Percentiles rank a stretch among this genome's conserved stretches.
Conservation (phyloP, 2,329 filamentous ascomycete species). For the Claviceps fusiformis region DNA sequence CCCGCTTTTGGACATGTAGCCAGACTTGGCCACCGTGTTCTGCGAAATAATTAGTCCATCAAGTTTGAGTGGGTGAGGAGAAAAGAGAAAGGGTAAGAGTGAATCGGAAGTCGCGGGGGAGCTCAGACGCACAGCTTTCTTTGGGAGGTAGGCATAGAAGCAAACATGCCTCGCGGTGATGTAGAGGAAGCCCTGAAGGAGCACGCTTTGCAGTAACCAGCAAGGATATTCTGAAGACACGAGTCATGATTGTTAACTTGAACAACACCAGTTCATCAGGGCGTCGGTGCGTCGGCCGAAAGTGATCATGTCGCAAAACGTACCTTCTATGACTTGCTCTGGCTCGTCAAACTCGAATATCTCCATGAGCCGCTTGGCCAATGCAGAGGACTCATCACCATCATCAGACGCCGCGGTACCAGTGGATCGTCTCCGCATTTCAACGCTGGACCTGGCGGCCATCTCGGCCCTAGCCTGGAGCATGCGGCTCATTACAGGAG, state of each 20-base stretch:
- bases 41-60: conserved; percentile 22
- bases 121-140: conserved; percentile 55
- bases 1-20: conserved; percentile 77
- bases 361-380: conserved; percentile 62
- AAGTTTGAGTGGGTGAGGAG: background rate
- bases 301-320: background rate
- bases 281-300: background rate
- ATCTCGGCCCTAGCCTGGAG: conserved; percentile 57
- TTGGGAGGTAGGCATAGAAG: conserved; percentile 94
- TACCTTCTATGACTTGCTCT: conserved; percentile 73
- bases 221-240: conserved; percentile 64
- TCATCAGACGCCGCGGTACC: conserved; percentile 22
- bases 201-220: conserved; percentile 80
- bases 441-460: conserved; percentile 43
- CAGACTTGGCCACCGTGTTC: conserved; percentile 68
- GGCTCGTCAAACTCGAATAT: conserved; percentile 73
- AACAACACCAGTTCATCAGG: conserved; percentile 4
- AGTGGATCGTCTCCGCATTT: conserved; percentile 33
- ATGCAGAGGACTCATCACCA: conserved; percentile 35
- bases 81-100: background rate
- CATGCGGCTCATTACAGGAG: conserved; percentile 66
- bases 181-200: conserved; percentile 92
- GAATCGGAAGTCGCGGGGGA: no score
- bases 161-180: conserved; percentile 87
- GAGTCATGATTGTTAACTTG: background rate